Evolutionary conservation across 2,329 filamentous ascomycete genomes (phyloP), one percentile per base, ranked within the genome.

Genomic region (Alternaria alternata): DNA sequence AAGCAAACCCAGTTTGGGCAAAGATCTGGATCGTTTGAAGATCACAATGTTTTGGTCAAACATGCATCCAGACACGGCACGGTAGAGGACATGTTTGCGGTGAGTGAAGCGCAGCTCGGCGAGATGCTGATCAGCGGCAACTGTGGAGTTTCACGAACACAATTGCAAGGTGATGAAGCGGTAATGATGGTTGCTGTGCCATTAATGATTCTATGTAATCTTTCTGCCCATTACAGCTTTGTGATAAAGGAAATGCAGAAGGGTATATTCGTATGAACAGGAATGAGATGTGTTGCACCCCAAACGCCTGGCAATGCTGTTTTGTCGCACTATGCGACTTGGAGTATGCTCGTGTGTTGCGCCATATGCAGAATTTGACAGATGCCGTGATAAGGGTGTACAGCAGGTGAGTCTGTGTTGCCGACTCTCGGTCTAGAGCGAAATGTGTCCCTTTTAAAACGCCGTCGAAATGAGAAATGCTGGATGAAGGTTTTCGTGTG

Each of bases 261-360:
- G 60, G 60, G 60, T 62, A 62, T 62, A 60, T 56, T 42, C 30
- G 36, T 60, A 32, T 32, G 28, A 47, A 39, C 38, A 54, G 51
- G 48, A 44, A 34, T 55, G 30, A 18, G 32, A 43, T 16, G 28
- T 24, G 41, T 30, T 24, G 32, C 34, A 30, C 11, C 18, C 57
- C 38, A 59, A 44, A 56, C 55, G 44, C 54, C 54, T 51, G 20
- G 28, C 30, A 44, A 57, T 56, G 57, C 53, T n/a, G 4, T 38
- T 57, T 43, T 56, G 51, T 42, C 58, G 49, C 47, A 48, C 14
- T 38, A n/a, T 51, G 49, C 32, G 51, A 54, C 53, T n/a, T 48
- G 22, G 42, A 39, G 38, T 51, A 56, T 56, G 42, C 51, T 46
- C 39, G 38, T 41, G 48, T 48, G 54, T 43, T 22, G 57, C 47